phyloP scores from a whole-genome alignment of 176 grass and related monocot genomes.

The Metroxylon sagu region DNA sequence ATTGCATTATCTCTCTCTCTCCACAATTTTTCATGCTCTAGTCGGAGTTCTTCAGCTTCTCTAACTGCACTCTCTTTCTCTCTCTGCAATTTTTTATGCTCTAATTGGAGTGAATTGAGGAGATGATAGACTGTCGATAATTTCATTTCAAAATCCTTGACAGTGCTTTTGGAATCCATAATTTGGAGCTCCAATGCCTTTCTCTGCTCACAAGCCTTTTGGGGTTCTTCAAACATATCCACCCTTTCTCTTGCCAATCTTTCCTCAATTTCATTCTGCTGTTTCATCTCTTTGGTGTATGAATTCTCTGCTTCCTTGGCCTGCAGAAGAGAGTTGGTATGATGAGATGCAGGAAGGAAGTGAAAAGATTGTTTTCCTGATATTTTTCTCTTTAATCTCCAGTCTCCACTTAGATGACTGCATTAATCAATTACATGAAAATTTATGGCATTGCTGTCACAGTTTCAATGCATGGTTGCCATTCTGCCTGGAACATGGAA shows the following conservation, averaged over 20 bases:
- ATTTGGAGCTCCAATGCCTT: slow-evolving; percentile 30
- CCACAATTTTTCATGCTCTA: slow-evolving; percentile 27
- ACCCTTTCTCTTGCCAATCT: slow-evolving; percentile 25
- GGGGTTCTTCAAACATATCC: background rate
- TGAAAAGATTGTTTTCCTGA: background rate
- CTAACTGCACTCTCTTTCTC: too few species aligned
- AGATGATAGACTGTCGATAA: background rate
- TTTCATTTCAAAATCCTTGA: slow-evolving; percentile 19
- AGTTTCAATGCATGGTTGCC: too few species aligned
- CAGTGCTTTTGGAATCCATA: slow-evolving; percentile 18
- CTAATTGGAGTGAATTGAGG: slow-evolving; percentile 16
- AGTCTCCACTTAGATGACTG: too few species aligned
- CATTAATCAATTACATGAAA: too few species aligned
- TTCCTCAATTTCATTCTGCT: slow-evolving; percentile 29
- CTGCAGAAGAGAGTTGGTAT: slow-evolving; percentile 18
- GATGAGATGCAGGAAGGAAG: background rate
- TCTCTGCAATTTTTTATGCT: too few species aligned
- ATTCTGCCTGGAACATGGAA: too few species aligned
- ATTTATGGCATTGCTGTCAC: too few species aligned
- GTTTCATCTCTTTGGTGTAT: too few species aligned
- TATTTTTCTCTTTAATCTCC: background rate
- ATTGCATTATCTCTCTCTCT: slow-evolving; percentile 43
- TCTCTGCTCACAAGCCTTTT: slow-evolving; percentile 30
- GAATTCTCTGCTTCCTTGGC: slow-evolving; percentile 26
- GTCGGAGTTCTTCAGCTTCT: too few species aligned